These are phyloP conservation scores for Pilobolus umbonatus DNA, from an alignment of 192 early-diverging fungal genomes.

Conservation along the genomic window DNA sequence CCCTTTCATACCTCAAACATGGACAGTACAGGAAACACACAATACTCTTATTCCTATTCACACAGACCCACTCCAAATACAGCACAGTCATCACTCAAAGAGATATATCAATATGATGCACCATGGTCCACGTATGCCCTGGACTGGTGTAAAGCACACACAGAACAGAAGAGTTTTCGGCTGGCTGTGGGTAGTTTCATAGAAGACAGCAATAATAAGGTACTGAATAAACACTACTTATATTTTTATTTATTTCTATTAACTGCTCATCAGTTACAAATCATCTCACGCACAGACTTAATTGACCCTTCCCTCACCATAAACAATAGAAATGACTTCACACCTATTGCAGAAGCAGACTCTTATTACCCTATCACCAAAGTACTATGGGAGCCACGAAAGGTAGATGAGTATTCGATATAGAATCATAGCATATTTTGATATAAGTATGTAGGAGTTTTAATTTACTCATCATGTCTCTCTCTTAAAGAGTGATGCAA, in stretches of 20 bases:
- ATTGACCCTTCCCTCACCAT: constrained; percentile 34
- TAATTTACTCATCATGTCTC: neutral
- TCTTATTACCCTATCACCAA: constrained; percentile 90
- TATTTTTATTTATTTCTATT: neutral
- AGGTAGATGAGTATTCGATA: constrained; percentile 32
- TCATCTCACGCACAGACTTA: constrained; percentile 55
- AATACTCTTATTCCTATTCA: constrained; percentile 10
- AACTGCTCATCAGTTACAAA: constrained; percentile 48
- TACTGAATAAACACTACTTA: constrained; percentile 8
- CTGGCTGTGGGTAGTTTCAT: constrained; percentile 80
- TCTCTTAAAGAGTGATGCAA: constrained; percentile 9
- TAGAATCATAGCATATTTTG: neutral
- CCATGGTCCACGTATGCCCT: constrained; percentile 85
- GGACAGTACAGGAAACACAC: constrained; percentile 13
- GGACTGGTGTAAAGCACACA: constrained; percentile 75
- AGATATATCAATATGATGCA: constrained; percentile 78
- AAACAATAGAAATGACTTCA: constrained; percentile 55
- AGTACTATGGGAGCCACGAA: constrained; percentile 79
- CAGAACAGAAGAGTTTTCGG: constrained; percentile 64
- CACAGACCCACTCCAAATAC: constrained; percentile 15
- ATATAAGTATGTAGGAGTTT: constrained; percentile 3
- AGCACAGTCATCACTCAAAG: constrained; percentile 43
- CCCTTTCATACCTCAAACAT: neutral
- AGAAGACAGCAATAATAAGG: constrained; percentile 68
- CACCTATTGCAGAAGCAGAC: constrained; percentile 67